Evolutionary conservation across 2,329 filamentous ascomycete genomes (phyloP).

Genomic region (Colletotrichum acutatum): DNA sequence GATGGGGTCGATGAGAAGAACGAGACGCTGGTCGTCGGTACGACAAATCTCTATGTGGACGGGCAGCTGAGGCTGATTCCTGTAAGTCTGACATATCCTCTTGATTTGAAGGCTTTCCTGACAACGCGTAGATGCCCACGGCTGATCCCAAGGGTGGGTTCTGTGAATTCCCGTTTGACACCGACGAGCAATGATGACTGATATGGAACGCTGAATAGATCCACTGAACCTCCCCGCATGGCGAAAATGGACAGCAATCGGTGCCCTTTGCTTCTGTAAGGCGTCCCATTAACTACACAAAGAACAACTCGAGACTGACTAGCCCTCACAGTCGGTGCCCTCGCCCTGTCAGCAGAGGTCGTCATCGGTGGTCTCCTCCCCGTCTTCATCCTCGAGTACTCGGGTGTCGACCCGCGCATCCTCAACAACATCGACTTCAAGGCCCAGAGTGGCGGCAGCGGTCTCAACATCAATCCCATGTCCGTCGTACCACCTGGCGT

Average conservation of each 20-base stretch:
- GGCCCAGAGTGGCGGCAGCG: slow-evolving; percentile 36
- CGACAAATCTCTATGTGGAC: slow-evolving; percentile 37
- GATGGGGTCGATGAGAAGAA: neutral
- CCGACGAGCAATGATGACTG: neutral
- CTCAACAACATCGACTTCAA: slow-evolving; percentile 40
- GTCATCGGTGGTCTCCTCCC: slow-evolving; percentile 45
- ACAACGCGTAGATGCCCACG: slow-evolving; percentile 38
- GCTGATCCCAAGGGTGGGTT: slow-evolving; percentile 43
- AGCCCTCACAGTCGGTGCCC: slow-evolving; percentile 39
- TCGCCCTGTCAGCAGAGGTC: slow-evolving; percentile 41
- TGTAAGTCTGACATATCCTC: slow-evolving; percentile 21
- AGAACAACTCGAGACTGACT: neutral
- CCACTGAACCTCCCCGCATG: slow-evolving; percentile 44
- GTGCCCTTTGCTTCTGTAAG: slow-evolving; percentile 43
- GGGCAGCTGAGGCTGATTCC: slow-evolving; percentile 38
- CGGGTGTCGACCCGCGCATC: slow-evolving; percentile 43
- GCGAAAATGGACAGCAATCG: slow-evolving; percentile 45
- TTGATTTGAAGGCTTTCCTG: neutral
- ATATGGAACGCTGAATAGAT: slow-evolving; percentile 35
- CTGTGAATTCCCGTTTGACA: neutral
- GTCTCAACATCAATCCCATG: slow-evolving; percentile 40
- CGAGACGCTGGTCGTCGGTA: slow-evolving; percentile 38
- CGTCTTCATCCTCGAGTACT: slow-evolving; percentile 48
- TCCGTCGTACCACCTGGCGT: slow-evolving; percentile 35
- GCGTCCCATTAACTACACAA: neutral